Percentiles rank a stretch among this genome's conserved stretches.
Evolutionary conservation across 139 green algal species (phyloP).

Genomic region (Chlamydomonas eustigma): DNA sequence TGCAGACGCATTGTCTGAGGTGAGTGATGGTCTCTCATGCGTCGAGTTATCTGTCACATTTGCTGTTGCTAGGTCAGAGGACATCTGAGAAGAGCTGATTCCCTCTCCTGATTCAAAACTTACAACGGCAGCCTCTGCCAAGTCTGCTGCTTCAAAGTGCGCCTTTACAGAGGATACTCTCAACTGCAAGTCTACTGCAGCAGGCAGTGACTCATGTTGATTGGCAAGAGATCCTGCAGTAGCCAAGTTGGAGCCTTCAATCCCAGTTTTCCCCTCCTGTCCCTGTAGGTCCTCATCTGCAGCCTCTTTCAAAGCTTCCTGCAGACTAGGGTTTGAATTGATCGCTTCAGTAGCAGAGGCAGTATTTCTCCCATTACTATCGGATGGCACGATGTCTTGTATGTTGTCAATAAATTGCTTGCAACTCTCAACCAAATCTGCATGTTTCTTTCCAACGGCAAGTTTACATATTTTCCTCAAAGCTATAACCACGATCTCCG

Average conservation of each 20-base stretch:
- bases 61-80: neutral
- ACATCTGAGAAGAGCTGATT: neutral
- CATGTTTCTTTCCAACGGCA: constrained; percentile 30
- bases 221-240: no score
- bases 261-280: no score
- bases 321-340: neutral
- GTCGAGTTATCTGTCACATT: no score
- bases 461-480: constrained; percentile 48
- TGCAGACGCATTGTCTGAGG: neutral
- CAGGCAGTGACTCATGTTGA: no score
- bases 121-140: neutral
- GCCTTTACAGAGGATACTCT: neutral
- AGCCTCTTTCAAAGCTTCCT: neutral
- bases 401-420: constrained; percentile 40
- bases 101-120: neutral
- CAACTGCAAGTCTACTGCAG: no score
- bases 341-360: constrained; percentile 6
- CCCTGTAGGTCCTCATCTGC: neutral
- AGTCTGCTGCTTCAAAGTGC: neutral
- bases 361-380: neutral
- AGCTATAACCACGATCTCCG: constrained; percentile 45
- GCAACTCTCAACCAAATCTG: constrained; percentile 33
- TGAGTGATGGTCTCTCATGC: no score
- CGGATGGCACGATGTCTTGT: constrained; percentile 22
- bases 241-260: no score